phyloP scores from a whole-genome alignment of 1,139 yeast species.

The Geotrichum citri-aurantii region DNA sequence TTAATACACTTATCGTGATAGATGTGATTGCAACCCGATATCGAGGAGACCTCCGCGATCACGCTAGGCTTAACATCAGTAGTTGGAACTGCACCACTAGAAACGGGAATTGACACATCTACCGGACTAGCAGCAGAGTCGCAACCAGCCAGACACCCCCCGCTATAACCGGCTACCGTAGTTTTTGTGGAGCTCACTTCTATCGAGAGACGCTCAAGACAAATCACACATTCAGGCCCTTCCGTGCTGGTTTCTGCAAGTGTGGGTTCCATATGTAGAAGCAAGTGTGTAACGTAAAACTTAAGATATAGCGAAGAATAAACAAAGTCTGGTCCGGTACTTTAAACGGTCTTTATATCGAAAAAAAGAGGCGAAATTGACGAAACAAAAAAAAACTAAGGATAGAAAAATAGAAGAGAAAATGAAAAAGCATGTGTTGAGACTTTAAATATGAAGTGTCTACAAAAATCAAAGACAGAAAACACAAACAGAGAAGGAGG shows the following conservation, averaged over 20 bases:
- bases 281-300: not conserved
- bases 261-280: not conserved
- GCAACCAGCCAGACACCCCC: not conserved
- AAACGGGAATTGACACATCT: not conserved
- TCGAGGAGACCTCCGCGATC: slow-evolving; percentile 21
- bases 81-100: not conserved
- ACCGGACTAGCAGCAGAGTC: not conserved
- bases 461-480: not conserved
- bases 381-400: not conserved
- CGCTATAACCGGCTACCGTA: not conserved
- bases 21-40: slow-evolving; percentile 38
- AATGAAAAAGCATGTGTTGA: not conserved
- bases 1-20: slow-evolving; percentile 47
- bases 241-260: not conserved
- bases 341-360: not conserved
- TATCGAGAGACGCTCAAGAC: not conserved
- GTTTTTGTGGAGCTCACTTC: not conserved
- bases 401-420: not conserved
- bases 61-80: slow-evolving; percentile 9
- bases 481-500: not conserved
- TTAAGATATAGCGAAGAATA: not conserved
- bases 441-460: not conserved
- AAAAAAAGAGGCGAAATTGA: not conserved
- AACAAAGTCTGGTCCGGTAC: not conserved
- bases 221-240: not conserved